phyloP scores from a whole-genome alignment of 2,329 filamentous ascomycete species.

The Curvularia verruculosa region DNA sequence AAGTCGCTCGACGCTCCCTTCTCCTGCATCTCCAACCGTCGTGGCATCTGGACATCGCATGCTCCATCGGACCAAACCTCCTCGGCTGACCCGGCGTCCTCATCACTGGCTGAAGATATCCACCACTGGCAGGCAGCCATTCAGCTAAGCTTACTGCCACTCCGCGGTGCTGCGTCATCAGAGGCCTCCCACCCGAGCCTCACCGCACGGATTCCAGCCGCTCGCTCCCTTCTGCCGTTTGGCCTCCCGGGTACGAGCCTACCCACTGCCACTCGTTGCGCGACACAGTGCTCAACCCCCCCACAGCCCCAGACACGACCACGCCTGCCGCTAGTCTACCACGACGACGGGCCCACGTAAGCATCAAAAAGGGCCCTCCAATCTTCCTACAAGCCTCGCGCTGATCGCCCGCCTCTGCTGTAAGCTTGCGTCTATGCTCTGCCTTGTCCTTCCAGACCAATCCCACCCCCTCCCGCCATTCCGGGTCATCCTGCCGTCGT shows the following conservation, averaged over 20 bases:
- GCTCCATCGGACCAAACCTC: conserved; percentile 31
- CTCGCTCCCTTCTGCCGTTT: conserved; percentile 24
- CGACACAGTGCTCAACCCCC: conserved; percentile 44
- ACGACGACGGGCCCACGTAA: conserved; percentile 41
- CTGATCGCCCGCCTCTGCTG: conserved; percentile 32
- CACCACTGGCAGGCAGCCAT: conserved; percentile 30
- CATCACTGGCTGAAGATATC: conserved; percentile 22
- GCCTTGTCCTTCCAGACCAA: conserved; percentile 28
- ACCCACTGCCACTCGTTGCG: conserved; percentile 40
- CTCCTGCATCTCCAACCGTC: conserved; percentile 25
- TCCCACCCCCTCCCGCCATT: conserved; percentile 32
- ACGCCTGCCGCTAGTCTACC: conserved; percentile 43
- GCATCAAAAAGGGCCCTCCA: conserved; percentile 39
- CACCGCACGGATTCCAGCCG: conserved; percentile 33
- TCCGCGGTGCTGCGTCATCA: conserved; percentile 38
- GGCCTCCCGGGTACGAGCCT: conserved; percentile 27
- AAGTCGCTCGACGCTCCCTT: conserved; percentile 26
- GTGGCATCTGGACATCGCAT: conserved; percentile 30
- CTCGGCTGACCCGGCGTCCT: conserved; percentile 24
- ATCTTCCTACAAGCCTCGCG: conserved; percentile 33
- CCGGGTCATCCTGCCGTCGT: conserved; percentile 33
- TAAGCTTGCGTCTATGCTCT: conserved; percentile 36
- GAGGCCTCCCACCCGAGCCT: conserved; percentile 38
- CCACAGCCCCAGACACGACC: conserved; percentile 35
- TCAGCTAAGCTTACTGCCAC: conserved; percentile 42